These are phyloP conservation scores for Boletus sp. DNA, from an alignment of 1,284 basidiomycete species.

Conservation along the genomic window DNA sequence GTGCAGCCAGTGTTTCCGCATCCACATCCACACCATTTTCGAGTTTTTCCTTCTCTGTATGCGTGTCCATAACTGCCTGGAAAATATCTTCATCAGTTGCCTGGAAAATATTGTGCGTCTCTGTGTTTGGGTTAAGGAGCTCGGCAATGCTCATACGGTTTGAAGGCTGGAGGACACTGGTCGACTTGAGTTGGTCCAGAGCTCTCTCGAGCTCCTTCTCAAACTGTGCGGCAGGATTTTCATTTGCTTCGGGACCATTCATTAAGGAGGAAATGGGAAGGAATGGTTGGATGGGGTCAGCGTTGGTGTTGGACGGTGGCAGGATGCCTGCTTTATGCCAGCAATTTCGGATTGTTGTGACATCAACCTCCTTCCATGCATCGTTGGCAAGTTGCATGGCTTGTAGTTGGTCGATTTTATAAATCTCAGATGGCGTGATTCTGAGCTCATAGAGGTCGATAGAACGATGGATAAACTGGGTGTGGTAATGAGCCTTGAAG, in stretches of 20 bases:
- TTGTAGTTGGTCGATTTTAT: slow-evolving; percentile 40
- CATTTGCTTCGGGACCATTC: no score
- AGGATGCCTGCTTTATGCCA: slow-evolving; percentile 19
- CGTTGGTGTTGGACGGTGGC: background rate
- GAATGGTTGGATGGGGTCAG: background rate
- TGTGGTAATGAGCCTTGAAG: slow-evolving; percentile 6
- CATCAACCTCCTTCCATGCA: slow-evolving; percentile 16
- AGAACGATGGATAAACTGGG: background rate
- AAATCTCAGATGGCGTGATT: slow-evolving; percentile 33
- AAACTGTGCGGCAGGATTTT: background rate
- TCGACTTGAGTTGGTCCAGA: slow-evolving; percentile 3
- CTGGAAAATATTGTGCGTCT: background rate
- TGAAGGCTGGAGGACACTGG: slow-evolving; percentile 1
- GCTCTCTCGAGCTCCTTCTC: background rate
- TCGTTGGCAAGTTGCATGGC: slow-evolving; percentile 36
- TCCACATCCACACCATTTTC: no score
- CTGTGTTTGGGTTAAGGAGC: slow-evolving; percentile 1
- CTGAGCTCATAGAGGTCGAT: slow-evolving; percentile 32
- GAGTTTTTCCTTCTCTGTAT: background rate
- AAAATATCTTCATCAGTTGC: slow-evolving; percentile 2
- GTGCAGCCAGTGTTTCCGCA: no score
- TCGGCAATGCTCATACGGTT: slow-evolving; percentile 5
- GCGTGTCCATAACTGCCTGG: background rate
- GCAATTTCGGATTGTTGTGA: slow-evolving; percentile 15
- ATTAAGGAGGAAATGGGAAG: background rate